Percentiles rank a stretch among this genome's conserved stretches.
These are phyloP conservation scores for Aspergillus nidulans DNA, from an alignment of 495 filamentous ascomycete genomes.

Conservation along the genomic window DNA sequence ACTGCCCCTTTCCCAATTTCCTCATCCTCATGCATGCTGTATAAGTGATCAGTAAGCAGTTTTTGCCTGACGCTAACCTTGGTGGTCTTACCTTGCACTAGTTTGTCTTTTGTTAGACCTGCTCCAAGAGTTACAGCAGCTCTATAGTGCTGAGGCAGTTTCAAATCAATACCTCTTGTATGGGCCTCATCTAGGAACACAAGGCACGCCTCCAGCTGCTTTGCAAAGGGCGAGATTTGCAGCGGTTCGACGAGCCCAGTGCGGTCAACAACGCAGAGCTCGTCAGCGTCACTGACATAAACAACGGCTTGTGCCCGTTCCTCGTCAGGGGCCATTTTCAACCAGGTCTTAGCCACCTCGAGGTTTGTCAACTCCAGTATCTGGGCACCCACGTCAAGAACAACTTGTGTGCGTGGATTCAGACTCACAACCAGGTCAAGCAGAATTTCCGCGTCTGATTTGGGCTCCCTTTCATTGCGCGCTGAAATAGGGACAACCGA, in stretches of 20 bases:
- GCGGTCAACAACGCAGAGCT: slow-evolving; percentile 43
- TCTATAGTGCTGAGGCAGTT: slow-evolving; percentile 52
- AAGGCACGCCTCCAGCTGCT: slow-evolving; percentile 57
- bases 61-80: neutral
- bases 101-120: slow-evolving; percentile 63
- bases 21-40: slow-evolving; percentile 66
- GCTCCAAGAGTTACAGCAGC: slow-evolving; percentile 69
- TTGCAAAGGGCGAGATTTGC: slow-evolving; percentile 54
- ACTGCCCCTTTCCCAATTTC: slow-evolving; percentile 57
- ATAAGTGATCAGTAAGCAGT: neutral
- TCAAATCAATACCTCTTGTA: slow-evolving; percentile 70
- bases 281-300: slow-evolving; percentile 45
- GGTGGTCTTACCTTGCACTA: slow-evolving; percentile 64
- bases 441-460: slow-evolving; percentile 34
- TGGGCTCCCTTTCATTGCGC: neutral
- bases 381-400: slow-evolving; percentile 73
- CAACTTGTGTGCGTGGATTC: slow-evolving; percentile 46
- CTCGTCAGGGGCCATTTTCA: slow-evolving; percentile 23
- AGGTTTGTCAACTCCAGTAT: slow-evolving; percentile 60
- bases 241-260: slow-evolving; percentile 46
- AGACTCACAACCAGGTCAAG: slow-evolving; percentile 40
- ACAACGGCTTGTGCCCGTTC: slow-evolving; percentile 34
- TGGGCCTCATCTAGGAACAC: slow-evolving; percentile 75
- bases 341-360: slow-evolving; percentile 48
- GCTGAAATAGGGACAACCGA: slow-evolving; percentile 24